Percentiles rank a stretch among this genome's conserved stretches.
Conservation (phyloP, 2,329 filamentous ascomycete species). For the Furcasterigmium sp. region DNA sequence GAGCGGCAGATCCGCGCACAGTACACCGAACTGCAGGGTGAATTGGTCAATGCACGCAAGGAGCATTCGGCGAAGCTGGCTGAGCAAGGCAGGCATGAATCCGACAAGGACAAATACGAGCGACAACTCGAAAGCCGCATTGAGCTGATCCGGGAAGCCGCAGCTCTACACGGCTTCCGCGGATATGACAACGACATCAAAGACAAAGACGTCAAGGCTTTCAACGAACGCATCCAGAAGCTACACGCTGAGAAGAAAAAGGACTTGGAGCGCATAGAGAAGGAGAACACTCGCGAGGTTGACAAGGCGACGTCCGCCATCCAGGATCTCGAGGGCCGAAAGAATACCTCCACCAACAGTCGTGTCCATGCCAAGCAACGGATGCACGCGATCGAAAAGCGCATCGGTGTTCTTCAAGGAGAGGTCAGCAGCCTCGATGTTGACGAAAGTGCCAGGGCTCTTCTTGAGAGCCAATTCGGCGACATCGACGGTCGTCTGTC, state of each 20-base stretch:
- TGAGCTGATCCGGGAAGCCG: slow-evolving; percentile 71
- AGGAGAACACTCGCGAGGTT: slow-evolving; percentile 68
- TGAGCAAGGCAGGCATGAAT: slow-evolving; percentile 73
- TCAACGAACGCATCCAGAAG: slow-evolving; percentile 72
- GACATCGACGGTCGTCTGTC: slow-evolving; percentile 62
- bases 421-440: slow-evolving; percentile 69
- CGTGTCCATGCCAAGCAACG: slow-evolving; percentile 70
- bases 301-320: slow-evolving; percentile 67
- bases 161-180: slow-evolving; percentile 70
- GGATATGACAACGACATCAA: slow-evolving; percentile 78
- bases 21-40: slow-evolving; percentile 59
- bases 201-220: slow-evolving; percentile 67
- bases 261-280: slow-evolving; percentile 68
- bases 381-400: slow-evolving; percentile 68
- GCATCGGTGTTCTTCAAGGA: slow-evolving; percentile 59
- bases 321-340: slow-evolving; percentile 68
- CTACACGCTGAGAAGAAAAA: slow-evolving; percentile 73
- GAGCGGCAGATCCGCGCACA: slow-evolving; percentile 56
- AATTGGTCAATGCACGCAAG: slow-evolving; percentile 37
- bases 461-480: slow-evolving; percentile 67
- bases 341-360: slow-evolving; percentile 66
- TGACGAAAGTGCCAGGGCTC: slow-evolving; percentile 79
- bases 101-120: slow-evolving; percentile 83
- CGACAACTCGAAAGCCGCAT: slow-evolving; percentile 68
- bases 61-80: slow-evolving; percentile 47